A percentile compares a stretch with the other conserved stretches of the same genome.
phyloP scores from a whole-genome alignment of 2,329 filamentous ascomycete species.

The Aspergillus sp. region DNA sequence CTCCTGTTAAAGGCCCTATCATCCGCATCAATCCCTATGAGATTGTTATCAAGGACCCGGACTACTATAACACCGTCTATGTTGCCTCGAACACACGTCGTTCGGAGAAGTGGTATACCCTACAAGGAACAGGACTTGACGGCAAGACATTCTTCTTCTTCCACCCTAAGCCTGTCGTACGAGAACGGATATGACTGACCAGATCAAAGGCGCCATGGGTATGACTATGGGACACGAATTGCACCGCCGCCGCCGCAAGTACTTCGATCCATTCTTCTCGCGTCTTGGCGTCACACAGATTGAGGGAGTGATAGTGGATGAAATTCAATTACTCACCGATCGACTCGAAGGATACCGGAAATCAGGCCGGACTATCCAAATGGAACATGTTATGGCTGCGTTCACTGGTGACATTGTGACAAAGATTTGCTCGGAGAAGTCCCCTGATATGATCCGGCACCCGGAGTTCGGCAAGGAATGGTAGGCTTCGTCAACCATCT shows the following conservation, averaged over 20 bases:
- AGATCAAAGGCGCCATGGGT: conserved; percentile 13
- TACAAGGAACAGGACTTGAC: too few species aligned
- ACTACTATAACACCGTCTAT: conserved; percentile 1
- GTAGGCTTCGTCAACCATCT: neutral
- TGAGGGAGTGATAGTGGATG: neutral
- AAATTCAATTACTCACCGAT: too few species aligned
- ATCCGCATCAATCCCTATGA: conserved; percentile 21
- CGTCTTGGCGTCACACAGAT: neutral
- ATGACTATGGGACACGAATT: conserved; percentile 22
- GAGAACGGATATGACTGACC: too few species aligned
- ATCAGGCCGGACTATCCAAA: conserved; percentile 15
- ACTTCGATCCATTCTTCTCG: conserved; percentile 23
- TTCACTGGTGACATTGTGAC: conserved; percentile 29
- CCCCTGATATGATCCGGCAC: conserved; percentile 14
- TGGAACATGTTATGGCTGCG: conserved; percentile 25
- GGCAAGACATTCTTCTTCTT: too few species aligned
- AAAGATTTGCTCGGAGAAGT: conserved; percentile 18
- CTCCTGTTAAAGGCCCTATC: too few species aligned
- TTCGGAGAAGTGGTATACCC: neutral
- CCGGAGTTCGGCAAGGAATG: conserved; percentile 7
- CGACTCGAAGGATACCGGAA: conserved; percentile 8
- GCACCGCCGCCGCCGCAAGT: conserved; percentile 21
- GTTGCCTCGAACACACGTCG: neutral
- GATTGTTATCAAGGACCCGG: conserved; percentile 16
- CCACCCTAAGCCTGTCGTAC: too few species aligned